Percentiles rank a stretch among this genome's conserved stretches.
phyloP scores from a whole-genome alignment of 2,329 filamentous ascomycete genomes.

The Elsinoe fawcettii region DNA sequence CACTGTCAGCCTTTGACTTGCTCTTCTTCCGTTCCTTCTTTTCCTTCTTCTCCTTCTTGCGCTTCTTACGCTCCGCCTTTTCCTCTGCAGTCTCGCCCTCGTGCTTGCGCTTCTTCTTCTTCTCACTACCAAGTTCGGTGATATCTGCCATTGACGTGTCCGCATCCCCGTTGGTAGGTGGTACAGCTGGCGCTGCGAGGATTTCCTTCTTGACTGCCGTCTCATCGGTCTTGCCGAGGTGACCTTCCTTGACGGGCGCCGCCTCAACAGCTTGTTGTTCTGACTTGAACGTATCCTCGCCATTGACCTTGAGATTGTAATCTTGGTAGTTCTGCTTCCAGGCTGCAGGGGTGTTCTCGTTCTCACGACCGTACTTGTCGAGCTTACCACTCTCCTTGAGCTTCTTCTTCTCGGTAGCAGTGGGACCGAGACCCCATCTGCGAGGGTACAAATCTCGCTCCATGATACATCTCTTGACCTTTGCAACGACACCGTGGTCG shows the following conservation, averaged over 20 bases:
- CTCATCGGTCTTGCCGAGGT: slow-evolving; percentile 31
- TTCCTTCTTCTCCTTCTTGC: slow-evolving; percentile 78
- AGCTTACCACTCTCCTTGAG: slow-evolving; percentile 97
- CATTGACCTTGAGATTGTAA: slow-evolving; percentile 51
- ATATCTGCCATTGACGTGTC: slow-evolving; percentile 20
- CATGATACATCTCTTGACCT: slow-evolving; percentile 99
- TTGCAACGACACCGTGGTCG: slow-evolving; percentile 95
- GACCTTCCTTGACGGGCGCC: slow-evolving; percentile 30
- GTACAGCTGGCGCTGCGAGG: slow-evolving; percentile 30
- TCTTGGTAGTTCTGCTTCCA: slow-evolving; percentile 94
- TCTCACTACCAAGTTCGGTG: slow-evolving; percentile 21
- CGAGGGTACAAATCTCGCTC: slow-evolving; percentile 96
- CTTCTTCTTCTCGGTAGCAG: slow-evolving; percentile 98
- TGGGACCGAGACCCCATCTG: slow-evolving; percentile 91
- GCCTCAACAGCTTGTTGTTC: slow-evolving; percentile 29
- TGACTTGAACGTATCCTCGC: slow-evolving; percentile 21
- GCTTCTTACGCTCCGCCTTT: slow-evolving; percentile 46
- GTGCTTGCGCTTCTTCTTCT: slow-evolving; percentile 43
- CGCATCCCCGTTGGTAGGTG: slow-evolving; percentile 25
- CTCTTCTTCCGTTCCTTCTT: slow-evolving; percentile 68
- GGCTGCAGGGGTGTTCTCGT: slow-evolving; percentile 86
- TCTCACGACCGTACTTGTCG: slow-evolving; percentile 90
- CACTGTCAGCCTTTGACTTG: slow-evolving; percentile 34
- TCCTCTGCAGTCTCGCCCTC: slow-evolving; percentile 41
- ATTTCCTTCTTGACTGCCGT: slow-evolving; percentile 36